Percentiles rank a stretch among this genome's conserved stretches.
These are phyloP conservation scores for Candida ipomoeae DNA, from an alignment of 805 yeast species.

Conservation along the genomic window DNA sequence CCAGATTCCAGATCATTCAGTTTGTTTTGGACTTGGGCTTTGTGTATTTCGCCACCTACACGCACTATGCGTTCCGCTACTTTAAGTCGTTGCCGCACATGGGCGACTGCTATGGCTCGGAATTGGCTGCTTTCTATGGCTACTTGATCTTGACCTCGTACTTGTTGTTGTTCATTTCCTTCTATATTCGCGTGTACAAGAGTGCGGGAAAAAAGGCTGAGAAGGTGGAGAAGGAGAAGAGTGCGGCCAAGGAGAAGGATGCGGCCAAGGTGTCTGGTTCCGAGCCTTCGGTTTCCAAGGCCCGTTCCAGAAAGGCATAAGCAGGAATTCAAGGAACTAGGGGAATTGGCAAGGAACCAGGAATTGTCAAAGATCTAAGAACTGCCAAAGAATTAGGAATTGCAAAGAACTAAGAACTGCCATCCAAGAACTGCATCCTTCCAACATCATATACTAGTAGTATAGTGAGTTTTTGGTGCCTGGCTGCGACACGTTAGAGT, in stretches of 20 bases:
- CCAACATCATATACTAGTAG: too few relatives aligned
- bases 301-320: slow-evolving; percentile 36
- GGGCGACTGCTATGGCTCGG: slow-evolving; percentile 86
- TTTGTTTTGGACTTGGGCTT: slow-evolving; percentile 84
- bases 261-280: slow-evolving; percentile 13
- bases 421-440: too few relatives aligned
- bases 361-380: too few relatives aligned
- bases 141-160: slow-evolving; percentile 84
- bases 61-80: slow-evolving; percentile 76
- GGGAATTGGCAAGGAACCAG: too few relatives aligned
- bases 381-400: too few relatives aligned
- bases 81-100: slow-evolving; percentile 61
- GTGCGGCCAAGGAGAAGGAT: slow-evolving; percentile 10
- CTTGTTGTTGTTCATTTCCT: slow-evolving; percentile 83
- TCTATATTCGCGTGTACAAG: slow-evolving; percentile 84
- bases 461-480: too few relatives aligned
- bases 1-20: slow-evolving; percentile 92
- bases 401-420: too few relatives aligned
- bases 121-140: slow-evolving; percentile 89
- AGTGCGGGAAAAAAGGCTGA: slow-evolving; percentile 32
- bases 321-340: too few relatives aligned
- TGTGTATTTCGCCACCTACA: slow-evolving; percentile 91
- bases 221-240: slow-evolving; percentile 7
- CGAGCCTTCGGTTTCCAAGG: slow-evolving; percentile 19
- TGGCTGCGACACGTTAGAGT: too few relatives aligned